Base-by-base conservation (phyloP, 2,329 filamentous ascomycete genomes). In the Diplodia intermedia region DNA sequence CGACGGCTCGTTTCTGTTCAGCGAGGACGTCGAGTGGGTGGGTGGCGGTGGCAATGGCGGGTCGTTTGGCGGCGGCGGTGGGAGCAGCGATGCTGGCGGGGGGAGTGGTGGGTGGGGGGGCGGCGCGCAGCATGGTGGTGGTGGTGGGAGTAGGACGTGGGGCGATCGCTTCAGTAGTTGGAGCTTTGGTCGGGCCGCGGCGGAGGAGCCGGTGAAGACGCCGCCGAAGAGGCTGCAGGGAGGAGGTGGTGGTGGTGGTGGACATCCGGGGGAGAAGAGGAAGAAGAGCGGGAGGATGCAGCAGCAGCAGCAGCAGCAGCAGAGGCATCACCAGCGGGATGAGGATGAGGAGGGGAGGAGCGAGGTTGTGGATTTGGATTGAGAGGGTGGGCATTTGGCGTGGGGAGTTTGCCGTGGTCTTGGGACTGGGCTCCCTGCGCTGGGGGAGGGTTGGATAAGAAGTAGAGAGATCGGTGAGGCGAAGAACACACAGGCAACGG, bases 161-260 rank as follows among this genome's bases (percentile, higher is more conserved):
- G 66, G 66, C 18, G 57, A 68, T 20, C 57, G 66, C 12, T 68
- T 68, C n/a, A 63, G 56, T 38, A 65, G 57, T 7, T 65, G 52
- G 56, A 60, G 57, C 57, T 68, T 68, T 26, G 66, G 52, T n/a
- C 36, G 56, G 4, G 14, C 31, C 1, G 65, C 43, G 18, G 66
- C 38, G 5, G 55, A 53, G 26, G 66, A 68, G 66, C 66, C 66
- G n/a, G 57, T 50, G 18, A 68, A 68, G 57, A 68, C 66, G 33
- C 66, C 66, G 57, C 66, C 66, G 57, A 68, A 68, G 56, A 54
- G 50, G 57, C 43, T 9, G 43, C 43, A 52, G 18, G n/a, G 23
- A 26, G 23, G 23, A 26, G 23, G 23, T 0, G 23, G 23, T 3
- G 23, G 23, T 0, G 23, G 23, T 3, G 23, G 23, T 3, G 23